A percentile compares a stretch with the other conserved stretches of the same genome.
Evolutionary conservation across 768 basidiomycete genomes (phyloP).

Genomic region (Lactarius evosmus): DNA sequence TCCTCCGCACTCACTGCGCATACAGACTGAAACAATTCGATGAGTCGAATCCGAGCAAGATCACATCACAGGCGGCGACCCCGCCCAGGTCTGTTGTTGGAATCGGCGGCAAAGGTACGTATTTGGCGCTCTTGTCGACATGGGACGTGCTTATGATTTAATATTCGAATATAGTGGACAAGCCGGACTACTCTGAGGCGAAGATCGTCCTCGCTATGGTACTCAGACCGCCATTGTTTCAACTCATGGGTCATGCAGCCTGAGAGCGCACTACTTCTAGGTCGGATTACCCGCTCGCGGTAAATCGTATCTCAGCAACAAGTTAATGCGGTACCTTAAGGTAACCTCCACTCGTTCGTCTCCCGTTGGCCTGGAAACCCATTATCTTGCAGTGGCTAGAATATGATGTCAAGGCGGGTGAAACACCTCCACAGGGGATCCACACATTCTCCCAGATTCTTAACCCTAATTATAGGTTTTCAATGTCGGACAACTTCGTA

Average conservation of each 20-base stretch:
- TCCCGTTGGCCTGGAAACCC: background rate
- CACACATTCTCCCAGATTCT: background rate
- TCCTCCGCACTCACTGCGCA: slow-evolving; percentile 1
- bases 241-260: background rate
- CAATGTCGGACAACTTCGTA: slow-evolving; percentile 93
- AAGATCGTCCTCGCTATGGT: slow-evolving; percentile 99
- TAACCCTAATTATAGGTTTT: slow-evolving; percentile 61
- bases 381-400: slow-evolving; percentile 79
- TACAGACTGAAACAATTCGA: slow-evolving; percentile 77
- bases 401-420: slow-evolving; percentile 85
- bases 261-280: slow-evolving; percentile 38
- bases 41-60: slow-evolving; percentile 66
- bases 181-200: slow-evolving; percentile 97
- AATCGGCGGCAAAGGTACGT: slow-evolving; percentile 81
- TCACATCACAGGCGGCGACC: slow-evolving; percentile 69
- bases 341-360: slow-evolving; percentile 39
- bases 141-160: slow-evolving; percentile 1
- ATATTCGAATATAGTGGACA: slow-evolving; percentile 61
- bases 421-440: background rate
- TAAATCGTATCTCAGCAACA: slow-evolving; percentile 98
- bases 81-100: slow-evolving; percentile 83
- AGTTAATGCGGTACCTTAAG: slow-evolving; percentile 92
- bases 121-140: background rate
- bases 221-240: slow-evolving; percentile 22
- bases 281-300: slow-evolving; percentile 97